Evolutionary conservation across 768 basidiomycete genomes (phyloP).

Genomic region (Butyriboletus loyo): DNA sequence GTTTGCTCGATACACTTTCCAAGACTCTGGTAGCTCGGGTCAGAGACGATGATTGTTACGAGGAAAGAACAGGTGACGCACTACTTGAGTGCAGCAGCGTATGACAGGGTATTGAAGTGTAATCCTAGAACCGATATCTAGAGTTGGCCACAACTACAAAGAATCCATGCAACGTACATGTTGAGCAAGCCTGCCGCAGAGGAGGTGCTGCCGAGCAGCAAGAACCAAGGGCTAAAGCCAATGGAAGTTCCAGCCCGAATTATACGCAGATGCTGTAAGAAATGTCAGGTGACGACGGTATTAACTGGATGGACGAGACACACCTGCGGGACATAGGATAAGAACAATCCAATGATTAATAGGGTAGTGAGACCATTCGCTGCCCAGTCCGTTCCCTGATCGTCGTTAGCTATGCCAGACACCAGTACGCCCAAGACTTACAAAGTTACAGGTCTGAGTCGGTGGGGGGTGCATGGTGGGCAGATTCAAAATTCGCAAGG

Average conservation of each 20-base stretch:
- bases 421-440: slow-evolving; percentile 1
- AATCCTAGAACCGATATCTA: slow-evolving; percentile 45
- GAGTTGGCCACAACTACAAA: background rate
- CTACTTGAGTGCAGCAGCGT: slow-evolving; percentile 75
- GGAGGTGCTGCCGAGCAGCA: slow-evolving; percentile 85
- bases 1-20: slow-evolving; percentile 76
- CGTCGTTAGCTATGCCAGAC: background rate
- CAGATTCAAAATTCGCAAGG: background rate
- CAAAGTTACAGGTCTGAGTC: slow-evolving; percentile 15
- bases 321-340: slow-evolving; percentile 86
- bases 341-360: slow-evolving; percentile 68
- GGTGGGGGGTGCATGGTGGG: background rate
- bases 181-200: slow-evolving; percentile 83
- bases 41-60: background rate
- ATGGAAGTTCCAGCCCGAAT: slow-evolving; percentile 75
- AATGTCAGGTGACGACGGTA: background rate
- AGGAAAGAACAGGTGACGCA: slow-evolving; percentile 36
- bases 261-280: slow-evolving; percentile 71
- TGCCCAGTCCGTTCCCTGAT: slow-evolving; percentile 70
- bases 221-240: slow-evolving; percentile 89
- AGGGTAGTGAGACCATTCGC: slow-evolving; percentile 57
- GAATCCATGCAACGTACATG: slow-evolving; percentile 45
- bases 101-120: slow-evolving; percentile 83
- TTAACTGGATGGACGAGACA: background rate
- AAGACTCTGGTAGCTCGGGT: slow-evolving; percentile 44